phyloP scores from a whole-genome alignment of 208 protist species.

The Leishmania lainsoni region DNA sequence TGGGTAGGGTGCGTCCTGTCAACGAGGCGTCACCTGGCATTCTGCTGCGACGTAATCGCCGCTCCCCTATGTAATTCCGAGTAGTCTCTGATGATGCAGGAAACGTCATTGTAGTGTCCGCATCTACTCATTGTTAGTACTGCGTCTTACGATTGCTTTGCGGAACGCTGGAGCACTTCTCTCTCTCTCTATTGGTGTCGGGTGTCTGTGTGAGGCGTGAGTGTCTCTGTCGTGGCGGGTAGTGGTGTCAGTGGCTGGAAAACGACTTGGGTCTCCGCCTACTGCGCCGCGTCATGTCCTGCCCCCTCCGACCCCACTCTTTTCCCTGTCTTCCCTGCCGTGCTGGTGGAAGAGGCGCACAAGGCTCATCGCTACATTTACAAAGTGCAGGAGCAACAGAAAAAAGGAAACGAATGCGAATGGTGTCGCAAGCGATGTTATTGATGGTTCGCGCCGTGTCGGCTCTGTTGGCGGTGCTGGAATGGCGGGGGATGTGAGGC shows the following conservation, averaged over 20 bases:
- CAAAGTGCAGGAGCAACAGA: neutral
- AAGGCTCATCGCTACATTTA: neutral
- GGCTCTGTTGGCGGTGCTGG: neutral
- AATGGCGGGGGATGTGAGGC: neutral
- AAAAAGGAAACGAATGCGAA: neutral
- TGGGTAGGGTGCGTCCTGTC: conserved; percentile 33
- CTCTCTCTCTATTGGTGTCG: neutral
- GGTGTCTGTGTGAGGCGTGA: neutral
- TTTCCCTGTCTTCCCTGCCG: neutral
- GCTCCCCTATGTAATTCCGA: neutral
- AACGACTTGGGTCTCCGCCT: too few species aligned
- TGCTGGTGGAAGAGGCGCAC: neutral
- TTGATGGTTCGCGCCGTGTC: neutral
- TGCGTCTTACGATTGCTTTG: neutral
- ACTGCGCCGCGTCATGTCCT: neutral
- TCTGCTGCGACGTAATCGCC: conserved; percentile 14
- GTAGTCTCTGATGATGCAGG: neutral
- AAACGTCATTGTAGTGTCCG: neutral
- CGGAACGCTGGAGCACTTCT: neutral
- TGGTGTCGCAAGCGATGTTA: neutral
- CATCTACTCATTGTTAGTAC: neutral
- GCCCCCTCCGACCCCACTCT: neutral
- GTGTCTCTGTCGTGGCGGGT: neutral
- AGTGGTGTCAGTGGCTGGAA: neutral
- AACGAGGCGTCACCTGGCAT: conserved; percentile 47